These are phyloP conservation scores for Erigeron canadensis DNA, from an alignment of 129 eudicot genomes.

Conservation along the genomic window DNA sequence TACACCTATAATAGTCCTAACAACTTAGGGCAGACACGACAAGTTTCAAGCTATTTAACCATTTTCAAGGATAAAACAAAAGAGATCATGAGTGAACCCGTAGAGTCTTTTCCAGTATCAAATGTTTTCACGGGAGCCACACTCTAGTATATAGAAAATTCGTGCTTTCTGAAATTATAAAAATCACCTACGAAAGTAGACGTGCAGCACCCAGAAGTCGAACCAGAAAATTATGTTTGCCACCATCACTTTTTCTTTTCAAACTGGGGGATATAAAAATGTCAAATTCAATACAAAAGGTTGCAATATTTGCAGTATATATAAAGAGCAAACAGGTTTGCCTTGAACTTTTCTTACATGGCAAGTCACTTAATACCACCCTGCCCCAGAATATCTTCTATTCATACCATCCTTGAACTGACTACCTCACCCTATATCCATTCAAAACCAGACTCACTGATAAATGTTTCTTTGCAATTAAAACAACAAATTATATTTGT, in stretches of 20 bases:
- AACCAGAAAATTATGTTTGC: slow-evolving; percentile 54
- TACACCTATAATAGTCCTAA: too few relatives aligned
- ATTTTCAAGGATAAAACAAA: background rate
- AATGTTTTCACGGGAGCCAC: too few relatives aligned
- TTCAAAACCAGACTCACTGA: too few relatives aligned
- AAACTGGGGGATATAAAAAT: slow-evolving; percentile 38
- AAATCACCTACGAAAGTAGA: slow-evolving; percentile 63
- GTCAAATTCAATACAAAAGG: slow-evolving; percentile 1
- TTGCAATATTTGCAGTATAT: slow-evolving; percentile 3
- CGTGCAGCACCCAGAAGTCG: slow-evolving; percentile 77
- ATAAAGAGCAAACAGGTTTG: background rate
- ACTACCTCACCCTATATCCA: too few relatives aligned
- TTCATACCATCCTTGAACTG: too few relatives aligned
- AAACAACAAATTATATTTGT: too few relatives aligned
- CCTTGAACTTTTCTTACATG: too few relatives aligned
- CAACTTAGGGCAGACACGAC: background rate
- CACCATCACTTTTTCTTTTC: slow-evolving; percentile 63
- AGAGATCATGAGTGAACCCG: background rate
- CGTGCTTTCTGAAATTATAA: background rate
- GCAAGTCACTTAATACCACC: too few relatives aligned
- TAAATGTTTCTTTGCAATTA: too few relatives aligned
- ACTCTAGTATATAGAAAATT: background rate
- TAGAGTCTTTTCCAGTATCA: too few relatives aligned
- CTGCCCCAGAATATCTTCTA: too few relatives aligned
- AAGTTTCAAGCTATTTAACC: background rate